Base-by-base conservation (phyloP, 2,329 filamentous ascomycete genomes). In the Aspergillus tubingensis region DNA sequence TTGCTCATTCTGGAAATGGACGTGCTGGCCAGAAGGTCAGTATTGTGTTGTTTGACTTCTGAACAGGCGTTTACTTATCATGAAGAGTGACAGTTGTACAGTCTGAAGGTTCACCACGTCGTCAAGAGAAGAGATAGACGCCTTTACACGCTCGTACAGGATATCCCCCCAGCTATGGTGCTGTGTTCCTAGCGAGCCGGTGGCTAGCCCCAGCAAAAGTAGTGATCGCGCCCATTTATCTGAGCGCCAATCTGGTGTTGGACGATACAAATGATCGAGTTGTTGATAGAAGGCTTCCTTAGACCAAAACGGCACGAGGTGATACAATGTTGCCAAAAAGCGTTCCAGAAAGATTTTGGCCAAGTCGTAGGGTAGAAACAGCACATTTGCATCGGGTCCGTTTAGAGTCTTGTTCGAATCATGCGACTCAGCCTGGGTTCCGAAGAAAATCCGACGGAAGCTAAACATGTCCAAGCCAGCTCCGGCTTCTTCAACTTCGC, bases 31-130 rank as follows among this genome's bases (percentile, higher is more conserved):
- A 59, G 54, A 59, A 54, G 7, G 64, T 66, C 11, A 65, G 62
- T 30, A 41, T 8, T 10, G 15, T 4, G 2, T 2, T 17, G 6
- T 17, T 8, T 10, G 15, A 15, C 3, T 3, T 11, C 2, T 1
- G 7, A 3, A 3, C 3, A 38, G 47, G 36, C 64, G 8, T 27
- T 8, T n/a, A 77, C 79, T 79, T 78, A 81, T 81, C 77, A 81
- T 80, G 30, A 81, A 68, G 13, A 80, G 63, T 0, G 78, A 72
- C 6, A 80, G 71, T 59, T 81, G 79, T 3, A 81, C 71, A 1
- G 75, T 75, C 54, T 81, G 77, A 13, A 79, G 63, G 47, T 81
- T 81, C 2, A 81, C 79, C 15, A 79, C 74, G 25, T 81, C 79
- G 49, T 81, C 79, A 50, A 77, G 56, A 1, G 54, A 70, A 5